A percentile compares a stretch with the other conserved stretches of the same genome.
Evolutionary conservation across 2,329 filamentous ascomycete genomes (phyloP).

Genomic region (Lasiodiplodia hormozganensis): DNA sequence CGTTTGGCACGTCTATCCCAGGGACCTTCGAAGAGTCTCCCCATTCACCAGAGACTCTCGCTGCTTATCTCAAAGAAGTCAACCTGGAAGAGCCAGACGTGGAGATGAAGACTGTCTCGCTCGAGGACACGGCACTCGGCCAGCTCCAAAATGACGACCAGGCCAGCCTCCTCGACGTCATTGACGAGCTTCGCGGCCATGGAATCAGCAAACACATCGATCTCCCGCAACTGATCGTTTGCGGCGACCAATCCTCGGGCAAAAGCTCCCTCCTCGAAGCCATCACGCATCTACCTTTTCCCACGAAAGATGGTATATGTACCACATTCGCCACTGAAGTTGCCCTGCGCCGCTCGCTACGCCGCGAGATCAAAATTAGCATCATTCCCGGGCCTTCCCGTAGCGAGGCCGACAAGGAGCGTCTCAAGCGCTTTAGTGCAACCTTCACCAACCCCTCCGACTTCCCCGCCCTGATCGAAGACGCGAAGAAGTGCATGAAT

Average conservation of each 20-base stretch:
- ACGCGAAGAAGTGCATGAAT: slow-evolving; percentile 61
- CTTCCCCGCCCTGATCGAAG: slow-evolving; percentile 56
- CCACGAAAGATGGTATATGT: slow-evolving; percentile 62
- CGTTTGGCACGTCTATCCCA: not conserved
- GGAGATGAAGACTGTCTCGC: not conserved
- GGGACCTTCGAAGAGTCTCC: not conserved
- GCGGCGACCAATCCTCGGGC: slow-evolving; percentile 66
- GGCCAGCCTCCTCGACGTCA: slow-evolving; percentile 58
- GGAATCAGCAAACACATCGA: slow-evolving; percentile 54
- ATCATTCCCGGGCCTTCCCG: slow-evolving; percentile 43
- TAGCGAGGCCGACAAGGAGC: slow-evolving; percentile 36
- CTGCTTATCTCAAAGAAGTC: not conserved
- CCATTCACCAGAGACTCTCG: slow-evolving; percentile 2
- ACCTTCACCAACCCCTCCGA: slow-evolving; percentile 44
- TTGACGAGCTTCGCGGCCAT: slow-evolving; percentile 59
- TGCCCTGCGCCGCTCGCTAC: slow-evolving; percentile 54
- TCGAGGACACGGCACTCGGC: slow-evolving; percentile 32
- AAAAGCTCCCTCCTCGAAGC: slow-evolving; percentile 72
- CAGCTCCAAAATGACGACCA: slow-evolving; percentile 40
- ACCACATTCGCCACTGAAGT: slow-evolving; percentile 69
- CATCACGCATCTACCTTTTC: slow-evolving; percentile 67
- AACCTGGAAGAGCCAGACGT: not conserved
- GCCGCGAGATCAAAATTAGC: slow-evolving; percentile 50
- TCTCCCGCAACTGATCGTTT: slow-evolving; percentile 64
- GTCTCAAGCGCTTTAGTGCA: slow-evolving; percentile 43